phyloP scores from a whole-genome alignment of 2,329 filamentous ascomycete genomes.

The Tothia fuscella region DNA sequence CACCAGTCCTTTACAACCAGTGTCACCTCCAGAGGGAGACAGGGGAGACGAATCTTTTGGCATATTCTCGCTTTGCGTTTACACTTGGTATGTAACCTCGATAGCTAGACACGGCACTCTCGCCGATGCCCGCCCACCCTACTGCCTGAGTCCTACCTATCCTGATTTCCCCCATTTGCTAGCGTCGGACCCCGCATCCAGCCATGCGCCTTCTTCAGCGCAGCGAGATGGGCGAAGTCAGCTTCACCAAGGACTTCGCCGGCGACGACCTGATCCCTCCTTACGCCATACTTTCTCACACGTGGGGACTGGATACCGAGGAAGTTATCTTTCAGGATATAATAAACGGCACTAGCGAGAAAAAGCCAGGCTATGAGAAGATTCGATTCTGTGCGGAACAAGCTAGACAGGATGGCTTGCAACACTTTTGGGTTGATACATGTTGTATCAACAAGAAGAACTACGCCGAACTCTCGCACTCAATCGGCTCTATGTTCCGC shows the following conservation, averaged over 20 bases:
- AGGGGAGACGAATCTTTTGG: no score
- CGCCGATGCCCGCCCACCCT: no score
- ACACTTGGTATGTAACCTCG: no score
- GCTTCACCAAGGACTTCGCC: background rate
- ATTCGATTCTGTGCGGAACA: constrained; percentile 12
- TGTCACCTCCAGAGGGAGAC: no score
- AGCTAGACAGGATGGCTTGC: constrained; percentile 9
- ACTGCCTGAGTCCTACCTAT: background rate
- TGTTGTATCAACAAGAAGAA: constrained; percentile 11
- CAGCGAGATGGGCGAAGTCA: background rate
- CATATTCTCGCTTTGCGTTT: no score
- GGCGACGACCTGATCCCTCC: constrained; percentile 6
- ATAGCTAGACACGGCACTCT: no score
- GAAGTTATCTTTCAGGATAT: constrained; percentile 12
- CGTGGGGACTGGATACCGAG: constrained; percentile 12
- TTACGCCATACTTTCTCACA: constrained; percentile 14
- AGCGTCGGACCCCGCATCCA: no score
- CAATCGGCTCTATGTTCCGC: constrained; percentile 12
- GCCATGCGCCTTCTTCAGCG: background rate
- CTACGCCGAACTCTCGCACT: constrained; percentile 8
- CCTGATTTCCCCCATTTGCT: no score
- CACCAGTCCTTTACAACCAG: no score
- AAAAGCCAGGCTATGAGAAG: constrained; percentile 13
- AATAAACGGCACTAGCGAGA: constrained; percentile 3
- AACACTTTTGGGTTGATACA: constrained; percentile 12